Conservation (phyloP, 148 eudicot species). For the Rhododendron ovatum region DNA sequence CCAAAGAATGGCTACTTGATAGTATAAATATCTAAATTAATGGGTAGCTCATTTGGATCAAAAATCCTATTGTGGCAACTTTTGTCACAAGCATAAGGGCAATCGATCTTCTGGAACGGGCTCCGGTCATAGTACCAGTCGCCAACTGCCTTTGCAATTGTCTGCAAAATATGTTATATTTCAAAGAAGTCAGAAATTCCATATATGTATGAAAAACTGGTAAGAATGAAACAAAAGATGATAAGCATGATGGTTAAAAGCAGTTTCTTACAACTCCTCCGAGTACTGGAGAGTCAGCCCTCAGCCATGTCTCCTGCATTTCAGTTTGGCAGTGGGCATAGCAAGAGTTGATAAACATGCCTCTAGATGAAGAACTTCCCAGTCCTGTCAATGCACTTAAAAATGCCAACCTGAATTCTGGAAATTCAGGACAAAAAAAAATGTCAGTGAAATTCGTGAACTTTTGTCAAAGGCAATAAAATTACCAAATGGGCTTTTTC, state of each 20-base stretch:
- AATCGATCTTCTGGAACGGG: slow-evolving; percentile 70
- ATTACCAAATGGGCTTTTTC: neutral
- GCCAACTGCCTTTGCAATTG: slow-evolving; percentile 80
- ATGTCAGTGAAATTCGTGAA: neutral
- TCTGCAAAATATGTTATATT: slow-evolving; percentile 32
- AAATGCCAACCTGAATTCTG: slow-evolving; percentile 59
- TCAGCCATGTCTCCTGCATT: slow-evolving; percentile 73
- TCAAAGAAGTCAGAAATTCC: neutral
- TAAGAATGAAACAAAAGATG: neutral
- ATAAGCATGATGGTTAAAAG: neutral
- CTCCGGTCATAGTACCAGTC: slow-evolving; percentile 77
- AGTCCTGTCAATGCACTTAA: slow-evolving; percentile 41
- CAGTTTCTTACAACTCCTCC: slow-evolving; percentile 32
- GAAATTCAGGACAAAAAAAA: neutral
- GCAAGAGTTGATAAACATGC: slow-evolving; percentile 72
- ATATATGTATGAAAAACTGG: neutral
- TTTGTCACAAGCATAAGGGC: slow-evolving; percentile 87
- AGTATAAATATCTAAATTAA: neutral
- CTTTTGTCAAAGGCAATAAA: neutral
- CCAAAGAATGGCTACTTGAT: slow-evolving; percentile 6
- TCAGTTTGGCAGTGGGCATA: slow-evolving; percentile 83
- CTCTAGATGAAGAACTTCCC: slow-evolving; percentile 45
- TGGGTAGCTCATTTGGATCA: slow-evolving; percentile 28
- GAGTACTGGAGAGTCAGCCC: slow-evolving; percentile 50
- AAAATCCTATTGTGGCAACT: slow-evolving; percentile 47